These are phyloP conservation scores for Clavispora fructus DNA, from an alignment of 805 yeast species.

Conservation along the genomic window DNA sequence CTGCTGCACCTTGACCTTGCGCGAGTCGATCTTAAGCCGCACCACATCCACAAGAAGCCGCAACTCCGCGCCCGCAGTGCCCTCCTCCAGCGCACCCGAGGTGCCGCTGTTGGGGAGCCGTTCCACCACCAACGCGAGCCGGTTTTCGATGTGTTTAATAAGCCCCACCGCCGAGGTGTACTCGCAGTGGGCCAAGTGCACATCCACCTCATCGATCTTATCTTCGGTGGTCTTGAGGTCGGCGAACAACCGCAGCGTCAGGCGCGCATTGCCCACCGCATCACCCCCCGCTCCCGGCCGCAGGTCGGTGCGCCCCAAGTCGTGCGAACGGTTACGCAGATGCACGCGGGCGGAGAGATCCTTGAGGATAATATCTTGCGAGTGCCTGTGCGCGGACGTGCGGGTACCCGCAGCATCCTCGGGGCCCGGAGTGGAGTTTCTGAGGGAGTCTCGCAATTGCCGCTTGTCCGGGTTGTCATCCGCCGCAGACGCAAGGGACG, in stretches of 20 bases:
- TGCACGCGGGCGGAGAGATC: constrained; percentile 60
- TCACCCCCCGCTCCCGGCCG: not conserved
- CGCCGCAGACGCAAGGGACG: constrained; percentile 11
- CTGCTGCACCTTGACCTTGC: constrained; percentile 34
- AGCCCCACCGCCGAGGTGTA: constrained; percentile 43
- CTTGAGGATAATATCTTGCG: constrained; percentile 44
- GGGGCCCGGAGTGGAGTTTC: constrained; percentile 35
- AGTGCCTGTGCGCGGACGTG: constrained; percentile 19
- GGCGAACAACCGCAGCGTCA: constrained; percentile 29
- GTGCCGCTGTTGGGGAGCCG: constrained; percentile 9
- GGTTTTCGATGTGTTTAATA: constrained; percentile 32
- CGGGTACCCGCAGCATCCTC: constrained; percentile 8
- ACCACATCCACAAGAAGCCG: constrained; percentile 36
- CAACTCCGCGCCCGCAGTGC: constrained; percentile 19
- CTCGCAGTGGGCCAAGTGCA: constrained; percentile 55
- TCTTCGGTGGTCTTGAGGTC: constrained; percentile 54
- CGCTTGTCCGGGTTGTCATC: constrained; percentile 30
- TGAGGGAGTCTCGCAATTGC: constrained; percentile 37
- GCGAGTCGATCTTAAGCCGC: constrained; percentile 33
- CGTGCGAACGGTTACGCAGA: constrained; percentile 50
- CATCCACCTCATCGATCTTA: constrained; percentile 63
- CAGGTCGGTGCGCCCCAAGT: constrained; percentile 14
- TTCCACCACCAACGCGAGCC: constrained; percentile 25
- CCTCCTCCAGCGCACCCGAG: constrained; percentile 3
- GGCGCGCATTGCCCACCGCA: constrained; percentile 2